Conservation (phyloP, 2,329 filamentous ascomycete species). For the Aspergillus sergii region DNA sequence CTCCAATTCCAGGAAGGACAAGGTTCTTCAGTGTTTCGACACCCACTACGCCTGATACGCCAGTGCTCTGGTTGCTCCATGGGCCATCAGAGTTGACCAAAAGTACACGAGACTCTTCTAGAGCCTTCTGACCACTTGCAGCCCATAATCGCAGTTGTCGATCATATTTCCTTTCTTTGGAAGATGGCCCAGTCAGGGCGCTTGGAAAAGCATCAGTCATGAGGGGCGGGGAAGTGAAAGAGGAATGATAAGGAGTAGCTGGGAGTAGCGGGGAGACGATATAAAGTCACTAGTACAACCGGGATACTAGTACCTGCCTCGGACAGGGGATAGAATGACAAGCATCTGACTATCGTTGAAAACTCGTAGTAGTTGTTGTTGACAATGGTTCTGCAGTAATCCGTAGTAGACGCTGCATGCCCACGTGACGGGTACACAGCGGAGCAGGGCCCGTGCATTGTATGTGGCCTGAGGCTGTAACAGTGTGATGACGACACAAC, state of each 20-base stretch:
- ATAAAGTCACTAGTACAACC: background rate
- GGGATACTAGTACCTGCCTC: background rate
- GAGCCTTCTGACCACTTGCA: slow-evolving; percentile 82
- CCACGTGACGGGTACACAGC: background rate
- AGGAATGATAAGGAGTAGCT: background rate
- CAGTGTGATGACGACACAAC: background rate
- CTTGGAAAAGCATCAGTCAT: slow-evolving; percentile 43
- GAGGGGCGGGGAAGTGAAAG: slow-evolving; percentile 11
- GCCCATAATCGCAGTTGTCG: slow-evolving; percentile 95
- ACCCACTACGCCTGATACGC: slow-evolving; percentile 79
- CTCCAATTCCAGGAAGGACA: slow-evolving; percentile 88
- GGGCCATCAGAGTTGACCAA: slow-evolving; percentile 71
- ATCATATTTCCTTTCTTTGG: slow-evolving; percentile 81
- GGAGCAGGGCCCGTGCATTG: background rate
- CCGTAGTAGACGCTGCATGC: background rate
- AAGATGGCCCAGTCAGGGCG: slow-evolving; percentile 52
- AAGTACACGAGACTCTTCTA: slow-evolving; percentile 90
- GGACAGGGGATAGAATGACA: background rate
- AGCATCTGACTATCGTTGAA: background rate
- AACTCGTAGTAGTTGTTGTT: background rate
- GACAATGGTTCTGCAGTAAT: background rate
- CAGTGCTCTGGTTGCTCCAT: slow-evolving; percentile 35
- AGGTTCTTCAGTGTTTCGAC: slow-evolving; percentile 95
- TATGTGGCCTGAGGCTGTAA: background rate
- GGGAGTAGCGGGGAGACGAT: background rate